A percentile compares a stretch with the other conserved stretches of the same genome.
These are phyloP conservation scores for Nakaseomyces glabratus DNA, from an alignment of 1,139 yeast species.

Conservation along the genomic window DNA sequence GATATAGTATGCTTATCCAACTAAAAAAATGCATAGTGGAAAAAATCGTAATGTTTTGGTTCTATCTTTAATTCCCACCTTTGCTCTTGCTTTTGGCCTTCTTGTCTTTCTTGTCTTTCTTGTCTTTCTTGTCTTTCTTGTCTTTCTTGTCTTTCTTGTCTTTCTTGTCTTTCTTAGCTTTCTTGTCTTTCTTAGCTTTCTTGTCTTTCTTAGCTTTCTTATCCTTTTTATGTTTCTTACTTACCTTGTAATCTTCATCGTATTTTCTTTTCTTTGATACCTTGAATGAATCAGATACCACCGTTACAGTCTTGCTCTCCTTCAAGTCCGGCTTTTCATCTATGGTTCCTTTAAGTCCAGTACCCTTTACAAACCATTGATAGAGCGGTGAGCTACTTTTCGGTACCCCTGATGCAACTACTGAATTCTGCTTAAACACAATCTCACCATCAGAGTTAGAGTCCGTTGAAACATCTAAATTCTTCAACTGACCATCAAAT, in stretches of 20 bases:
- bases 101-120: constrained; percentile 23
- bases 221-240: constrained; percentile 20
- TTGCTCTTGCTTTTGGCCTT: constrained; percentile 20
- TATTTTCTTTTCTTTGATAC: constrained; percentile 15
- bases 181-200: constrained; percentile 13
- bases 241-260: constrained; percentile 13
- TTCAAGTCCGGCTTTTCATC: too few species aligned
- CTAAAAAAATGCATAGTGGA: too few species aligned
- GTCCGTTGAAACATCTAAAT: constrained; percentile 50
- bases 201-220: constrained; percentile 15
- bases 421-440: constrained; percentile 37
- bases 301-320: constrained; percentile 16
- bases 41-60: too few species aligned
- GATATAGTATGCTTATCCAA: too few species aligned
- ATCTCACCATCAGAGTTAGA: constrained; percentile 32
- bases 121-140: constrained; percentile 22
- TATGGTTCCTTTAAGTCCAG: constrained; percentile 72
- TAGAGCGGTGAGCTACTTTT: constrained; percentile 54
- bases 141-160: constrained; percentile 22
- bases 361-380: constrained; percentile 70
- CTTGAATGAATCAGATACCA: constrained; percentile 9
- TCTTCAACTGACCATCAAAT: constrained; percentile 86
- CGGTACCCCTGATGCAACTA: constrained; percentile 39
- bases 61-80: constrained; percentile 18
- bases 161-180: constrained; percentile 16